Evolutionary conservation across 179 eudicot species (phyloP), one percentile per base, ranked within the genome.

Genomic region (Silene vulgaris): DNA sequence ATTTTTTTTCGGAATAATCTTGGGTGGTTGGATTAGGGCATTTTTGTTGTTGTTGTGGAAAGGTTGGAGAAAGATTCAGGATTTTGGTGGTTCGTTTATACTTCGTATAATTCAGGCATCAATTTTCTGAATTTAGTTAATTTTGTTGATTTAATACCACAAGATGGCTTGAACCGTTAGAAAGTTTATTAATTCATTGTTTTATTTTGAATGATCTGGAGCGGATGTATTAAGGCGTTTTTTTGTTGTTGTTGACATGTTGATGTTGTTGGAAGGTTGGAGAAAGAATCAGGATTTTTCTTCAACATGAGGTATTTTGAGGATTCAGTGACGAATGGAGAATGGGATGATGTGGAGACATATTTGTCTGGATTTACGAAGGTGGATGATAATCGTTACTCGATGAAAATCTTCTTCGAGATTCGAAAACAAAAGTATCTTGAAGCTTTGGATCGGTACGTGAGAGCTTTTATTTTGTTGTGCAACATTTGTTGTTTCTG

Each of bases 361-460:
- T 88, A 88, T 57, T 81, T 88, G 71, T 81, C 87, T 13, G 90
- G 89, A 37, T 88, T 88, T 77, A 88, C 89, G 6, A 85, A 86
- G 79, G 85, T 87, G 52, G 87, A 87, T 13, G 87, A 86, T 29
- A 87, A 87, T 63, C 84, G 89, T 45, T 84, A 88, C 71, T 86
- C 90, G 9, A 88, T 82, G 89, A 88, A 86, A 69, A 82, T 84
- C 75, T 88, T 84, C 82, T 88, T 88, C 14, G 90, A 88, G 83
- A 84, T 88, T 67, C 80, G 89, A 59, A 88, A 88, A 79, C 90
- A 88, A 73, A 88, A 86, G 77, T 88, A 82, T 76, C 86, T 88
- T 16, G 90, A 88, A 76, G 87, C 90, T 23, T 73, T 88, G 74
- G 91, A 88, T 52, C 78, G 79, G 91, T 88, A 64, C 57, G 87